Evolutionary conservation across 192 early-diverging fungal genomes (phyloP), one percentile per base, ranked within the genome.

Genomic region (Coemansia sp.): DNA sequence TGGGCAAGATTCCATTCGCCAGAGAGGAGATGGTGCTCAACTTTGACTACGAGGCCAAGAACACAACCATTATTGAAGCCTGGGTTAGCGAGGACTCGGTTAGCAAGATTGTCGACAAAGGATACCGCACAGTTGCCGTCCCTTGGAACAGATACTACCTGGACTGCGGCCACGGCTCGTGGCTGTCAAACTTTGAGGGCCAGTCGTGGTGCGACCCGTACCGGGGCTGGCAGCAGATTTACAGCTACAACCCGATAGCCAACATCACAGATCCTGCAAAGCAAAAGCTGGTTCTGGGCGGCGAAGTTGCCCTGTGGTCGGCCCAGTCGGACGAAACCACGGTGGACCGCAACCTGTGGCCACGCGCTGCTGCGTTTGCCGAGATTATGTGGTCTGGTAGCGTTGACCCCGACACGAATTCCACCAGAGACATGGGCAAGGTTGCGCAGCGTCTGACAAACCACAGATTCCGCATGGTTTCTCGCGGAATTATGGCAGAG

Each of bases 161-260:
- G 56, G 88, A 92, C 71, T 92, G 88, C 63, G 87, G 88, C 0
- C 83, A 85, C 54, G 88, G 88, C 31, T 84, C 79, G 44, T 92
- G 88, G 90, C 73, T 90, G 32, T 71, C 82, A 27, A 85, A 88
- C 58, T 84, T 84, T 63, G 68, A 74, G 11, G 85, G 85, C 50
- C 69, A 63, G 32, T 87, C 86, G 40, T 90, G 89, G 87, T 91
- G 89, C 63, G 78, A 72, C 35, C 84, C 87, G 11, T 88, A 80
- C 80, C 86, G 86, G 79, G 68, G 82, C 38, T 89, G 88, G 89
- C 83, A 87, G 67, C 82, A 82, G 31, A 84, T 88, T 46, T 88
- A 91, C 61, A 62, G 51, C 54, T 89, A 80, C 57, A 82, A 89
- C 48, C 82, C 85, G 56, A 75, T 81, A 22, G 64, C 82, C 21